These are phyloP conservation scores for Leptodontidium sp. DNA, from an alignment of 2,329 filamentous ascomycete species.

Conservation along the genomic window DNA sequence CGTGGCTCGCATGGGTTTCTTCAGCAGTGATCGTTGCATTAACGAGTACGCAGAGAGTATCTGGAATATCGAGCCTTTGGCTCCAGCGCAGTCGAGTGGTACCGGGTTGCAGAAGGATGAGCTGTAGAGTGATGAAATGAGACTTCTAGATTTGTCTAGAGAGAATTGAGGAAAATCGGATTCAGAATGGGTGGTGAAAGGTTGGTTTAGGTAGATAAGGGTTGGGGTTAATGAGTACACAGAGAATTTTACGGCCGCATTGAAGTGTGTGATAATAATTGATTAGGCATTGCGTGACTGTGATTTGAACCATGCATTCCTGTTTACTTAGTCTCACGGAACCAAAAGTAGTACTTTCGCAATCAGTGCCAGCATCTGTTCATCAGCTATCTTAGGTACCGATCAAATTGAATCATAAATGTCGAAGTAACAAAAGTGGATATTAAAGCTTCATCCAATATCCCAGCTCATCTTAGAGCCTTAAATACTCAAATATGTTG, in stretches of 20 bases:
- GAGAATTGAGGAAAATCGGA: not conserved
- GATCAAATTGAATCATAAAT: too few relatives aligned
- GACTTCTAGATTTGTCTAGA: slow-evolving; percentile 8
- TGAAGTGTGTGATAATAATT: not conserved
- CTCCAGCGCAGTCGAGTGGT: slow-evolving; percentile 32
- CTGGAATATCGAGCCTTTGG: slow-evolving; percentile 88
- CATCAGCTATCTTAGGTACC: too few relatives aligned
- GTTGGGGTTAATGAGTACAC: slow-evolving; percentile 15
- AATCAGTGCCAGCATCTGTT: too few relatives aligned
- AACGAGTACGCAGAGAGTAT: slow-evolving; percentile 97
- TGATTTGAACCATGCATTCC: not conserved
- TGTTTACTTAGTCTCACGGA: too few relatives aligned
- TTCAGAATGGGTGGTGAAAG: not conserved
- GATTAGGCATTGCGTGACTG: not conserved
- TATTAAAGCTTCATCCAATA: too few relatives aligned
- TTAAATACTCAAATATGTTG: too few relatives aligned
- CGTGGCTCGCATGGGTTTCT: slow-evolving; percentile 96
- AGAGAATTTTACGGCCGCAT: slow-evolving; percentile 15
- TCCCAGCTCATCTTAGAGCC: too few relatives aligned
- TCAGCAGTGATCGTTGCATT: slow-evolving; percentile 93
- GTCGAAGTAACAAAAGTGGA: too few relatives aligned
- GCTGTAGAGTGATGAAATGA: slow-evolving; percentile 27
- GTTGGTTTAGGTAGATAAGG: not conserved
- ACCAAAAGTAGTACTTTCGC: too few relatives aligned
- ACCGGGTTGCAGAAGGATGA: slow-evolving; percentile 38